Evolutionary conservation across 768 basidiomycete species (phyloP).

Genomic region (Russula foetens): DNA sequence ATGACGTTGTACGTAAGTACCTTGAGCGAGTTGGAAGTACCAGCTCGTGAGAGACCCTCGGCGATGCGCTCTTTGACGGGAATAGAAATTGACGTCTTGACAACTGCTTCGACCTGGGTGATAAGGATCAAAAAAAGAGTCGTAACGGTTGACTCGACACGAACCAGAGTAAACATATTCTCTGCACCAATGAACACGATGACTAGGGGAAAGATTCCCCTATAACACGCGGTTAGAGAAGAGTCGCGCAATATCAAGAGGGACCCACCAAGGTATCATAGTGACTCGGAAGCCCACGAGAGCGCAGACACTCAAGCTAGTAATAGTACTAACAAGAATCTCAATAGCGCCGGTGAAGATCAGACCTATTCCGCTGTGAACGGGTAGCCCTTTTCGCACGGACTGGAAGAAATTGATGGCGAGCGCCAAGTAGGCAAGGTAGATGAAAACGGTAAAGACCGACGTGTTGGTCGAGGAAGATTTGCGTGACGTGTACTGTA

Average conservation of each 20-base stretch:
- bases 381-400: slow-evolving; percentile 68
- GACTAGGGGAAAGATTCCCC: slow-evolving; percentile 87
- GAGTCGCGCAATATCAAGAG: slow-evolving; percentile 3
- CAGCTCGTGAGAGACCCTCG: slow-evolving; percentile 80
- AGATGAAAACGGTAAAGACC: slow-evolving; percentile 62
- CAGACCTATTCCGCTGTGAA: slow-evolving; percentile 86
- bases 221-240: slow-evolving; percentile 23
- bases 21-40: slow-evolving; percentile 88
- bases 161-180: slow-evolving; percentile 92
- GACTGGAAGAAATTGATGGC: slow-evolving; percentile 68
- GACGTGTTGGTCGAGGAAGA: slow-evolving; percentile 42
- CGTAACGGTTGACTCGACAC: slow-evolving; percentile 22
- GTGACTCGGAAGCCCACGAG: slow-evolving; percentile 82
- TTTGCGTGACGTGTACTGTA: slow-evolving; percentile 46
- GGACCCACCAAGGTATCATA: slow-evolving; percentile 79
- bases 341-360: slow-evolving; percentile 92
- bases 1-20: slow-evolving; percentile 81
- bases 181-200: slow-evolving; percentile 94
- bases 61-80: slow-evolving; percentile 90
- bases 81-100: slow-evolving; percentile 75
- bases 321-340: slow-evolving; percentile 86
- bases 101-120: slow-evolving; percentile 72
- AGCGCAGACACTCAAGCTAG: slow-evolving; percentile 87
- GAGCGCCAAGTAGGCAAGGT: slow-evolving; percentile 69
- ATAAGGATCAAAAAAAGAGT: slow-evolving; percentile 22